Base-by-base conservation (phyloP, 148 eudicot species). In the Polygonum aviculare region DNA sequence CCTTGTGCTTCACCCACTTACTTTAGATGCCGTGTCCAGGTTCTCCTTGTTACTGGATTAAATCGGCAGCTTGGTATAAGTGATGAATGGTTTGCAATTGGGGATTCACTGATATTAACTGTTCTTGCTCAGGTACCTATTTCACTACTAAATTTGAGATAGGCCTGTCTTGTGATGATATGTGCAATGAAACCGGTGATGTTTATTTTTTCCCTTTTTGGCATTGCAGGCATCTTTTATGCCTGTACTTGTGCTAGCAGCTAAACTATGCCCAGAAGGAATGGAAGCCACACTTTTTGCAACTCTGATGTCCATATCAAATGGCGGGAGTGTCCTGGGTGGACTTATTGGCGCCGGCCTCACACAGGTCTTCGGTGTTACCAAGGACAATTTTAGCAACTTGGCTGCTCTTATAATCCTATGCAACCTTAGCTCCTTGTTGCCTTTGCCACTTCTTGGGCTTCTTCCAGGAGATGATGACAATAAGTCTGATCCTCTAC, bases 211-310 rank as follows among this genome's bases (percentile, higher is more conserved):
- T 39, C 9, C 7, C 9, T 44, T 44, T 7, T 44, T 44, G 26
- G 75, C 51, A 10, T 81, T 72, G 79, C 90, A 95, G 99, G 96
- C 91, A 41, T 95, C 99, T 11, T 95, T 95, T 50, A 95, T 95
- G 99, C 99, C 99, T 5, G 92, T 95, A 77, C 97, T 95, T 52
- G 97, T 95, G 51, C 84, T 95, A 75, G 99, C 99, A 39, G 99
- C 99, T 1, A 89, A 82, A 84, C 73, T 95, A 75, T 95, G 99
- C 36, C 99, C 99, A 36, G 84, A 81, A 79, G 99, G 97, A 76
- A 91, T 95, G 86, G 99, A 95, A 86, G 99, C 99, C 65, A 95
- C 99, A 1, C 94, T 95, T 60, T 95, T 95, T 60, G 99, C 99
- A n/a, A 95, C 97, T 41, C 87, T 95, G 33, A 95, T 95, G 99